Evolutionary conservation across 2,329 filamentous ascomycete species (phyloP), one percentile per base, ranked within the genome.

Genomic region (Claviceps fusiformis): DNA sequence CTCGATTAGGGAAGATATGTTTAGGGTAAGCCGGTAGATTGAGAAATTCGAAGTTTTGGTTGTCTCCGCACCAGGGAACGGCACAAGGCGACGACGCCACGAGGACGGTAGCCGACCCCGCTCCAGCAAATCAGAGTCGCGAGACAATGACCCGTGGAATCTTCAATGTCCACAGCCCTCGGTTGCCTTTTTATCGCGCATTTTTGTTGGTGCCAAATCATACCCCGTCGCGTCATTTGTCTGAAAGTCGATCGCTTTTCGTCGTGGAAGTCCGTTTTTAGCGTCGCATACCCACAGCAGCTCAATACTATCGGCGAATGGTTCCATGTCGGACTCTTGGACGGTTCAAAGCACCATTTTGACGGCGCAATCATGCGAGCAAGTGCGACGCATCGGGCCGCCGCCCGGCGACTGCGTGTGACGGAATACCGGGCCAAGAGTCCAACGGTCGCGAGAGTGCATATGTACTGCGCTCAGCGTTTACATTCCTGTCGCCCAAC

Each of bases 381-480:
- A 49, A 52, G 57, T 53, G 56, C 56, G 24, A 49, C 51, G 37
- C 55, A 56, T 41, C 54, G 52, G 37, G 55, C 50, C 41, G 57
- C 57, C 29, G 35, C 58, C 56, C 57, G 59, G 37, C 61, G 55
- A 51, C 50, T 62, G 31, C 57, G 59, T 46, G 55, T 55, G 52
- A 50, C 52, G 56, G 55, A 56, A 49, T 54, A 31, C 39, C 56
- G 44, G 29, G 52, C 52, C 47, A 35, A 52, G 48, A 44, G 52
- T 24, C 43, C 52, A 19, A 50, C 47, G 15, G 49, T 52, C 46
- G 44, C 47, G 41, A 54, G 54, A 43, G 35, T 50, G 51, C 53
- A 52, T 48, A 31, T 13, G 39, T 54, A 49, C 41, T 53, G 54
- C 39, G 47, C 35, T 15, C 29, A 43, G 29, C 47, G 33, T 19